Base-by-base conservation (phyloP, 352 stramenopile species). In the Aphanomyces astaci region DNA sequence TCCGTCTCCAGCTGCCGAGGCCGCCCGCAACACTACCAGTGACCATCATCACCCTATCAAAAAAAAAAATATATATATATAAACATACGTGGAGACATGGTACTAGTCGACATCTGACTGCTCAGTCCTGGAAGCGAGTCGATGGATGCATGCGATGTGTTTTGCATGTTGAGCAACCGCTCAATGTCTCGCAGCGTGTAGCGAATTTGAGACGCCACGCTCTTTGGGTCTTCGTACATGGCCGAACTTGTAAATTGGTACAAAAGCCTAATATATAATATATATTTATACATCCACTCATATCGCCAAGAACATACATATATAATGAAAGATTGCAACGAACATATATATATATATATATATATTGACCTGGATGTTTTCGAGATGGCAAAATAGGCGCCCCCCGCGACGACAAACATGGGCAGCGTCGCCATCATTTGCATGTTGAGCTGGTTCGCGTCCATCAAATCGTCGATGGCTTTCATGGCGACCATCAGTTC, bases 401-500 rank as follows among this genome's bases (percentile, higher is more conserved):
- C 85, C 19, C 82, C 83, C 53, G 88, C 88, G 30, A 86, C 73
- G 32, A 94, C 72, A 66, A 94, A 92, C 69, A 84, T 94, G 1
- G 85, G 85, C 19, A 94, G 78, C 2, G 85, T 94, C n/a, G 85
- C 85, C 63, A 94, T 74, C 62, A 94, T 83, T 74, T 94, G 85
- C 73, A 94, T 66, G 68, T 92, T 94, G 43, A 94, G 80, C 69
- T 94, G 85, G 65, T 94, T 94, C 27, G 85, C 83, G 71, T 92
- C 81, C 85, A 94, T 94, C 64, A 94, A 75, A 68, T 92, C 83
- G 54, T 94, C 85, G 69, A 94, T 92, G 19, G 85, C 85, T 25
- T 84, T 83, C 85, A 94, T 94, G 19, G 85, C 85, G 24, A 92
- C 83, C 83, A 94, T 92, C 27, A 94, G 73, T 71, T 94, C 85